A percentile compares a stretch with the other conserved stretches of the same genome.
Evolutionary conservation across 208 protist species (phyloP).

Genomic region (Trypanosoma rangeli): DNA sequence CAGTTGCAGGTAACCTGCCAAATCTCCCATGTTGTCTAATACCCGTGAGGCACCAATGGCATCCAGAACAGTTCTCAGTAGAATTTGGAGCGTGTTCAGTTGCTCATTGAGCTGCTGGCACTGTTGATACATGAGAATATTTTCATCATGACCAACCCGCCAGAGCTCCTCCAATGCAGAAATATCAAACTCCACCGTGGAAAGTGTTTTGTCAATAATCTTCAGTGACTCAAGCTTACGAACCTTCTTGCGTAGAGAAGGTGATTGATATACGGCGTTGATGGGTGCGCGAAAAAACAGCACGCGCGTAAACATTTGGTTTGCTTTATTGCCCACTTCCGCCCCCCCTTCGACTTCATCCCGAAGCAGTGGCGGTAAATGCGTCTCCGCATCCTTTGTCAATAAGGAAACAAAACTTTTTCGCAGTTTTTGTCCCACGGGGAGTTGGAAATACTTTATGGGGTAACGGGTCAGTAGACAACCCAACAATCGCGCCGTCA

Average conservation of each 20-base stretch:
- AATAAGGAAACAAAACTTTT: constrained; percentile 32
- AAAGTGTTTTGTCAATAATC: constrained; percentile 52
- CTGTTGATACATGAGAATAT: constrained; percentile 76
- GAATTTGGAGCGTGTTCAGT: constrained; percentile 42
- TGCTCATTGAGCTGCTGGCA: constrained; percentile 64
- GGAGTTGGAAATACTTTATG: constrained; percentile 46
- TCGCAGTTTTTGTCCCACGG: constrained; percentile 47
- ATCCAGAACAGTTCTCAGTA: constrained; percentile 79
- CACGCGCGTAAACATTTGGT: constrained; percentile 34
- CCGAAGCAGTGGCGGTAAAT: constrained; percentile 47
- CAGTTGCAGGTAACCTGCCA: constrained; percentile 64
- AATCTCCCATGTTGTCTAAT: constrained; percentile 40
- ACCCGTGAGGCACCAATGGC: constrained; percentile 67
- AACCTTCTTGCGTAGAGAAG: constrained; percentile 32
- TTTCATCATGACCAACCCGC: constrained; percentile 74
- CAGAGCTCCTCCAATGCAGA: constrained; percentile 76
- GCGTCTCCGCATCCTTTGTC: constrained; percentile 30
- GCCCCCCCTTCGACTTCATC: constrained; percentile 75
- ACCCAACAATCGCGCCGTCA: constrained; percentile 61
- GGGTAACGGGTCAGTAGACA: constrained; percentile 77
- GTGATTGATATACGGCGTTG: constrained; percentile 70
- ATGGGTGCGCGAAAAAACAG: constrained; percentile 79
- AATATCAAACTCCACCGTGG: constrained; percentile 83
- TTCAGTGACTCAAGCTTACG: constrained; percentile 45
- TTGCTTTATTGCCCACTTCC: constrained; percentile 53